Base-by-base conservation (phyloP, 78 protist species). In the Dictyostelium firmibasis region DNA sequence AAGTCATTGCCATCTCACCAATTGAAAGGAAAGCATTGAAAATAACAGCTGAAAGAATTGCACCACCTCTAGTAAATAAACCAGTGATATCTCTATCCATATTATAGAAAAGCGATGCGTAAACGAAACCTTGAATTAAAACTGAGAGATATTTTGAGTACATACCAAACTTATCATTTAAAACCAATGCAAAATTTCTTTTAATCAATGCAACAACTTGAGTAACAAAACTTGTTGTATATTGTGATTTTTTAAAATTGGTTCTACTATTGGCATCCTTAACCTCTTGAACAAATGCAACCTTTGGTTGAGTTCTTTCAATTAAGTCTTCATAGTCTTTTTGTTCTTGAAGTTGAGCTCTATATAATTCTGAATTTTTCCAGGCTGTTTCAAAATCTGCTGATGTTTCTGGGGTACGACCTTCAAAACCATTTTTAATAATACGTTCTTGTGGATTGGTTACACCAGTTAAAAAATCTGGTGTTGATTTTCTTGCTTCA, bases 31-130 rank as follows among this genome's bases (percentile, higher is more conserved):
- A 60, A 35, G 81, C 79, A 11, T 60, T 83, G 9, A 92, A 92
- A 11, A 83, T 38, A 11, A 92, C 13, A 2, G 85, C 50, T 25
- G 86, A 13, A 31, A 92, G 84, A 53, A 92, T 60, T 14, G 91
- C 89, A 81, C 95, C 95, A 69, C 91, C 91, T 25, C 95, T 20
- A 20, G 91, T 78, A 43, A 92, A 92, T 3, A 84, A 44, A 57
- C 95, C 95, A 92, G 60, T 16, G 3, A 33, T 16, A 13, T 36
- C 79, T 20, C 4, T 74, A 2, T 60, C 76, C 25, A 50, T 6
- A 5, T 74, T 27, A 89, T 44, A 81, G 33, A 69, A 92, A 27
- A 92, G 38, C 20, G 81, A 60, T 50, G 91, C 95, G 27, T 79
- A 83, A 23, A 92, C 47, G 33, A 82, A 78, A 10, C 91, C 38